Evolutionary conservation across 257 asterid species (phyloP), one percentile per base, ranked within the genome.

Genomic region (Ilex aquifolium): DNA sequence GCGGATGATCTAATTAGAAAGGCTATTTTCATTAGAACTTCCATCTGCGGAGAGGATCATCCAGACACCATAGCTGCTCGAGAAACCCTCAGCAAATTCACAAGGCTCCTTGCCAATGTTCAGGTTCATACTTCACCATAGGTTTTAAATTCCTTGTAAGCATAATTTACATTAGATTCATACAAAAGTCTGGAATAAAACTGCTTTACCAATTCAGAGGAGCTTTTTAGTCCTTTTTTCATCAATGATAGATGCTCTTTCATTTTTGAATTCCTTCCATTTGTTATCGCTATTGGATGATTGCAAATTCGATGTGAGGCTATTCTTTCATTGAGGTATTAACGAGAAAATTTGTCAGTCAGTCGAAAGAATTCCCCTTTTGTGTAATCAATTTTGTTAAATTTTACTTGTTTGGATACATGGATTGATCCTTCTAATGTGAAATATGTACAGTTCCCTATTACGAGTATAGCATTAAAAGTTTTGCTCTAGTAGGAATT

Each of bases 1-100:
- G 97, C 90, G 6, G 99, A 88, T 44, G 97, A 90, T 74, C 71
- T 90, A 39, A 88, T 93, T 49, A 64, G 99, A 74, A 93, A 93
- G 72, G 88, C 97, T 11, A 72, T 93, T 46, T 93, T 81, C 40
- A 82, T 93, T 31, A 77, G 99, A 64, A 84, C 90, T 42, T 87
- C 99, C 10, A 90, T 90, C 32, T 84, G 86, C 10, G 97, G 99
- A 10, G 95, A 90, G 66, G 82, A 90, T 57, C 99, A 93, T 77
- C 95, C 94, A 0, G 97, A 90, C 50, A 90, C 99, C 7, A 27
- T 85, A 46, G 76, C 99, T 39, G 99, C 99, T 63, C 84, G 79
- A 4, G 97, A 87, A 69, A 93, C 99, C 0, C 97, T 93, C 31
- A 54, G 80, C 29, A 93, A 90, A 75, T 78, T 93, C 66, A 87